Conservation (phyloP, 2,329 filamentous ascomycete genomes). For the Epichloe glyceriae region DNA sequence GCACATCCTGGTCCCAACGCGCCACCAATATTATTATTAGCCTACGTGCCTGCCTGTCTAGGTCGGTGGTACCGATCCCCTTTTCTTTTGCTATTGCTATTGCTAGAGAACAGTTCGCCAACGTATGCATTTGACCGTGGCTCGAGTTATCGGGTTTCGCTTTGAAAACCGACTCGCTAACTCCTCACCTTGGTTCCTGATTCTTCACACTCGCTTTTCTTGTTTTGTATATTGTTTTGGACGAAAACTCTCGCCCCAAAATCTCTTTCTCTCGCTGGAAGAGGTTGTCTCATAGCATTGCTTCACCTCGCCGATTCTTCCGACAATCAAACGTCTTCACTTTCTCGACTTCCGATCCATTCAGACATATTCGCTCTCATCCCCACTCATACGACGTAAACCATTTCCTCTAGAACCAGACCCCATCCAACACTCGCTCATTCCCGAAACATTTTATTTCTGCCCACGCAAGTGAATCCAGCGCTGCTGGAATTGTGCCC, state of each 20-base stretch:
- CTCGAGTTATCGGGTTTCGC: neutral
- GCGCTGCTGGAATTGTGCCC: constrained; percentile 16
- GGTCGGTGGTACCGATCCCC: neutral
- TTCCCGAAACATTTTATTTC: neutral
- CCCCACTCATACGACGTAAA: neutral
- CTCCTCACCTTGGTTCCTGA: neutral
- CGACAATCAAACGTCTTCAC: neutral
- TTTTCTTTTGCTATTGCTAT: constrained; percentile 2
- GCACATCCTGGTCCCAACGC: too few relatives aligned
- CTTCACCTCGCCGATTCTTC: neutral
- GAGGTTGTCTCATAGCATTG: neutral
- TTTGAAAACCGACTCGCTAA: neutral
- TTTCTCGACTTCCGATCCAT: neutral
- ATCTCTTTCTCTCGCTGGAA: neutral
- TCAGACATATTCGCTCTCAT: neutral
- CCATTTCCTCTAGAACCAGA: neutral
- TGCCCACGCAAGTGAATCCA: neutral
- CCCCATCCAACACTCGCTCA: neutral
- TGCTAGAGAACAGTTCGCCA: neutral
- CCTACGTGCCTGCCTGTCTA: too few relatives aligned
- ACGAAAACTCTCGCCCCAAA: neutral
- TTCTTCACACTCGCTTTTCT: constrained; percentile 3
- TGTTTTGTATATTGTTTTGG: neutral
- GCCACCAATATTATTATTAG: too few relatives aligned
- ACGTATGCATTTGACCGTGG: constrained; percentile 1